Base-by-base conservation (phyloP, 345 rosid species). In the Eucalyptus albens region DNA sequence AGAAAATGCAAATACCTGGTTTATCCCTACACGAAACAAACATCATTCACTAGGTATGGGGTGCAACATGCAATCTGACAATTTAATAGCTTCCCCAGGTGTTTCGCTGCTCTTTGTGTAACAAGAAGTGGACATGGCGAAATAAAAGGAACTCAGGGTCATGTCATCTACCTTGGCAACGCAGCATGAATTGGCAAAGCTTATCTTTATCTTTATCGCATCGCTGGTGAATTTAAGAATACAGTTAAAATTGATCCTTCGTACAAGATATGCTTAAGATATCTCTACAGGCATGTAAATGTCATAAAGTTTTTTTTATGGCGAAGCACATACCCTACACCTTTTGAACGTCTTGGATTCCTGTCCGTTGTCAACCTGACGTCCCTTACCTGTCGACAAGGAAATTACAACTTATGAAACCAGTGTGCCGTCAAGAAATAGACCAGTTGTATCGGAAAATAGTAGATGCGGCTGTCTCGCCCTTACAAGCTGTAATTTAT, bases 301-400 rank as follows among this genome's bases (percentile, higher is more conserved):
- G 27, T 86, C 83, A 80, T 87, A 26, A 59, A 69, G 81, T 27
- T 50, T 86, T 33, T 50, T 49, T 77, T 53, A 82, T 65, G 88
- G 88, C 87, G 87, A 92, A 42, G 77, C 45, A 93, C 97, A 92
- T 96, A 96, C 99, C 99, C 99, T 93, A 96, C 99, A 92, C 99
- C 99, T 92, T 95, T 97, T 59, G 99, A 97, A 87, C 99, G 91
- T 90, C 99, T 94, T 85, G 99, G 95, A 91, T 96, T 97, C 92
- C 99, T 94, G 89, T 97, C 99, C 99, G 96, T 95, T 92, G 95
- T 97, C 93, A 97, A 90, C n/a, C 98, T 97, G 44, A 97, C 99
- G 89, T 97, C 99, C 93, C 99, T 96, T 88, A 97, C 99, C 99
- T 97, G 94, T 89, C 92, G 91, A 89, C 45, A 89, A 42, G 88